phyloP scores from a whole-genome alignment of 805 yeast species.

The Saccharomycopsis sp. region DNA sequence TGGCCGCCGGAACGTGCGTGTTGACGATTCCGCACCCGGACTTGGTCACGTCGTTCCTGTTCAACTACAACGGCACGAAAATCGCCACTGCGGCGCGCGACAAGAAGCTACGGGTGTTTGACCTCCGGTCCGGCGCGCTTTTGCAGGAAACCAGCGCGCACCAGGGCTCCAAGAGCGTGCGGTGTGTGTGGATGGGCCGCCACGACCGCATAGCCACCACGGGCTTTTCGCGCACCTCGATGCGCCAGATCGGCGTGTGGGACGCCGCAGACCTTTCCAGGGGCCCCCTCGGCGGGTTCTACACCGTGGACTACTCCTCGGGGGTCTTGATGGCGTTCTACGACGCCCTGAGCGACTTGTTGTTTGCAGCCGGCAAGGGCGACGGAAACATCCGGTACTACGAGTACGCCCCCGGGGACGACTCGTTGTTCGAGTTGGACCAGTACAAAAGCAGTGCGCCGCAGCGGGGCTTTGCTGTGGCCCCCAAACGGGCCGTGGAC shows the following conservation, averaged over 20 bases:
- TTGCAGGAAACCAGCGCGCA: constrained; percentile 86
- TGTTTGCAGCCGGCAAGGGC: constrained; percentile 94
- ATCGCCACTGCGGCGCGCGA: constrained; percentile 90
- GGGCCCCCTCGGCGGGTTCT: constrained; percentile 88
- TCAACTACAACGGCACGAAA: constrained; percentile 82
- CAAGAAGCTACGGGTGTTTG: constrained; percentile 87
- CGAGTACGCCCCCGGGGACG: constrained; percentile 66
- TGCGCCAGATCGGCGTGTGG: constrained; percentile 95
- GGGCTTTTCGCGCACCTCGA: constrained; percentile 88
- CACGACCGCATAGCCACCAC: constrained; percentile 83
- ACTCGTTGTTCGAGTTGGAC: constrained; percentile 75
- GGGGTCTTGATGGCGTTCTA: constrained; percentile 91
- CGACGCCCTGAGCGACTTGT: constrained; percentile 72
- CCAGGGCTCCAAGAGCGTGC: constrained; percentile 83
- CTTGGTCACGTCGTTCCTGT: constrained; percentile 86
- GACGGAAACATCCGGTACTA: constrained; percentile 95
- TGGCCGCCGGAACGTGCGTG: constrained; percentile 63
- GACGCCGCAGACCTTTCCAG: constrained; percentile 62
- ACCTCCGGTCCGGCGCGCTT: constrained; percentile 65
- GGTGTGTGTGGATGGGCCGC: constrained; percentile 88
- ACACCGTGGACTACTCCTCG: constrained; percentile 80
- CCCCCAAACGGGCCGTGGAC: constrained; percentile 78
- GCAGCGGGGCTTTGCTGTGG: constrained; percentile 90
- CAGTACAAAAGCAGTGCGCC: constrained; percentile 87
- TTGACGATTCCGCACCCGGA: constrained; percentile 81